phyloP scores from a whole-genome alignment of 2,329 filamentous ascomycete genomes.

The Hansfordia pulvinata region DNA sequence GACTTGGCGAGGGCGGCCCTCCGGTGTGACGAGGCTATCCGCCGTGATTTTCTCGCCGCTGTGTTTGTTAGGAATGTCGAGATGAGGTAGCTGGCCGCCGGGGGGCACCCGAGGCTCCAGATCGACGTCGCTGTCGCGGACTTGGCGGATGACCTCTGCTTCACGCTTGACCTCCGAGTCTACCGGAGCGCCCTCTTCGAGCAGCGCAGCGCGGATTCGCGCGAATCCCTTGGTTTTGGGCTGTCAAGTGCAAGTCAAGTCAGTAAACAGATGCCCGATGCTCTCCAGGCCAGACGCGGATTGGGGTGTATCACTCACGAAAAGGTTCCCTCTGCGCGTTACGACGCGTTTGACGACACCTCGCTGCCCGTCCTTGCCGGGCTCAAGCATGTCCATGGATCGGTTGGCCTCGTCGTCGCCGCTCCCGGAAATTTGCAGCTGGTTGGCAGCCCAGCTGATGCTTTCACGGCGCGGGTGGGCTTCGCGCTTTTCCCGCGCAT shows the following conservation, averaged over 20 bases:
- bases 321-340: constrained; percentile 73
- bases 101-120: constrained; percentile 28
- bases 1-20: too few species aligned
- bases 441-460: constrained; percentile 80
- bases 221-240: constrained; percentile 96
- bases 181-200: constrained; percentile 77
- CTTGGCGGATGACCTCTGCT: constrained; percentile 89
- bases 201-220: constrained; percentile 75
- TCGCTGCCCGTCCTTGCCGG: constrained; percentile 43
- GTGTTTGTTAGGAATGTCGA: constrained; percentile 32
- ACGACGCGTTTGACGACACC: constrained; percentile 74
- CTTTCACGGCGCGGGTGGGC: constrained; percentile 62
- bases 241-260: constrained; percentile 29
- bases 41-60: too few species aligned
- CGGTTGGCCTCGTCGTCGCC: constrained; percentile 74
- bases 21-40: too few species aligned
- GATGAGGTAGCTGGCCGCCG: constrained; percentile 20
- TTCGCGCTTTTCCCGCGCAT: constrained; percentile 22
- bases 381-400: constrained; percentile 28
- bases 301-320: constrained; percentile 41
- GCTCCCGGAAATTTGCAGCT: constrained; percentile 68
- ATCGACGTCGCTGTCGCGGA: constrained; percentile 74
- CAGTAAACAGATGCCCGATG: constrained; percentile 8
- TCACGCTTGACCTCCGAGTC: constrained; percentile 84
- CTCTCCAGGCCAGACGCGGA: not conserved